Evolutionary conservation across 2,329 filamentous ascomycete species (phyloP).

Genomic region (Diaporthe vaccinii): DNA sequence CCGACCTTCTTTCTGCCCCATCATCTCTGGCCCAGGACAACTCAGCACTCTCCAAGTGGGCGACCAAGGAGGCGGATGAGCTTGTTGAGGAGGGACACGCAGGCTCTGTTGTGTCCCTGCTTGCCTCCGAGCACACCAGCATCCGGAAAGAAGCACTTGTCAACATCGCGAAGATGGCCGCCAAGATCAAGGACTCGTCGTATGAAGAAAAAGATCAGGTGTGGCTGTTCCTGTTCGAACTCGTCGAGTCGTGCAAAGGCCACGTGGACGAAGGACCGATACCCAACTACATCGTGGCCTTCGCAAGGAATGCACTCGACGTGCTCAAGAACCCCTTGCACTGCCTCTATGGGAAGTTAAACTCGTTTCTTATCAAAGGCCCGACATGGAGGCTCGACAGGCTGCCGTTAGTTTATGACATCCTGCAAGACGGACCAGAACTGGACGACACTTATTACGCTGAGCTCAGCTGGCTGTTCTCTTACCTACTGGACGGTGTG

Average conservation of each 20-base stretch:
- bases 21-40: conserved; percentile 64
- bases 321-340: conserved; percentile 84
- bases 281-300: conserved; percentile 81
- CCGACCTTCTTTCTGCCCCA: conserved; percentile 65
- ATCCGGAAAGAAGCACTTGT: conserved; percentile 84
- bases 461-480: conserved; percentile 81
- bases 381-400: conserved; percentile 82
- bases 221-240: conserved; percentile 83
- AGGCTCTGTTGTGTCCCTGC: conserved; percentile 77
- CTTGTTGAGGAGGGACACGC: conserved; percentile 84
- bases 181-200: conserved; percentile 74
- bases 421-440: conserved; percentile 75
- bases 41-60: conserved; percentile 73
- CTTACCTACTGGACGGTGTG: conserved; percentile 78
- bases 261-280: conserved; percentile 70
- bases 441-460: conserved; percentile 80
- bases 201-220: conserved; percentile 83
- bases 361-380: conserved; percentile 82
- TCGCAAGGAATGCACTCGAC: conserved; percentile 77
- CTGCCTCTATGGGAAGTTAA: conserved; percentile 87
- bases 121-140: conserved; percentile 80
- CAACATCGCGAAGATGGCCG: conserved; percentile 75
- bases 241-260: conserved; percentile 78
- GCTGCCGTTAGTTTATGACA: conserved; percentile 77
- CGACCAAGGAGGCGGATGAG: conserved; percentile 81